Evolutionary conservation across 805 yeast genomes (phyloP).

Genomic region (Metschnikowia picachoensis): DNA sequence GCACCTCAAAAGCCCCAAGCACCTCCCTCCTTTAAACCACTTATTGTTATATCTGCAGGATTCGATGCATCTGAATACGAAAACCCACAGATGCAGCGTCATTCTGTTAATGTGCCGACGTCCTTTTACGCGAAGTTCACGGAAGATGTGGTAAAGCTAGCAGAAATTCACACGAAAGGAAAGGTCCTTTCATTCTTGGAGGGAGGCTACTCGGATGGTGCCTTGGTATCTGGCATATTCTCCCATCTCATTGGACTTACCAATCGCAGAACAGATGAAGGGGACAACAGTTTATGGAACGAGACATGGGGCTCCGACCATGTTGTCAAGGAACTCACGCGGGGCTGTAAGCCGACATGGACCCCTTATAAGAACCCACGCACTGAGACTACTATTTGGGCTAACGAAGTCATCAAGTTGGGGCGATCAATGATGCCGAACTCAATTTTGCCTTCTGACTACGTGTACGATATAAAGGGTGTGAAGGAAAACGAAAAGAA

Average conservation of each 20-base stretch:
- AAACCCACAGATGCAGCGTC: slow-evolving; percentile 80
- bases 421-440: slow-evolving; percentile 63
- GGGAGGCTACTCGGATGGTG: slow-evolving; percentile 86
- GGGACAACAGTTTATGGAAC: slow-evolving; percentile 46
- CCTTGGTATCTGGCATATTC: slow-evolving; percentile 72
- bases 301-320: slow-evolving; percentile 60
- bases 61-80: slow-evolving; percentile 86
- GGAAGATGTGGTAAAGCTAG: slow-evolving; percentile 64
- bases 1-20: slow-evolving; percentile 29
- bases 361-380: slow-evolving; percentile 51
- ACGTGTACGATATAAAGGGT: slow-evolving; percentile 22
- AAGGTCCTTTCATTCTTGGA: slow-evolving; percentile 67
- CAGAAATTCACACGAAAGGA: slow-evolving; percentile 59
- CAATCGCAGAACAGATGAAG: slow-evolving; percentile 24
- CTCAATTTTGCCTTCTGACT: slow-evolving; percentile 37
- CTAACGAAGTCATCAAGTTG: slow-evolving; percentile 57
- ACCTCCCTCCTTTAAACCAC: slow-evolving; percentile 39
- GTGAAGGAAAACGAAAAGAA: background rate
- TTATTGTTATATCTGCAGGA: slow-evolving; percentile 79
- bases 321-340: slow-evolving; percentile 59
- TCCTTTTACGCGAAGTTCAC: slow-evolving; percentile 72
- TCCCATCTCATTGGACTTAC: slow-evolving; percentile 74
- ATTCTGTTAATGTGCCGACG: slow-evolving; percentile 77
- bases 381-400: slow-evolving; percentile 54
- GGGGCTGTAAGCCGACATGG: slow-evolving; percentile 71